These are phyloP conservation scores for Vicia faba DNA, from an alignment of 306 rosid genomes.

Conservation along the genomic window DNA sequence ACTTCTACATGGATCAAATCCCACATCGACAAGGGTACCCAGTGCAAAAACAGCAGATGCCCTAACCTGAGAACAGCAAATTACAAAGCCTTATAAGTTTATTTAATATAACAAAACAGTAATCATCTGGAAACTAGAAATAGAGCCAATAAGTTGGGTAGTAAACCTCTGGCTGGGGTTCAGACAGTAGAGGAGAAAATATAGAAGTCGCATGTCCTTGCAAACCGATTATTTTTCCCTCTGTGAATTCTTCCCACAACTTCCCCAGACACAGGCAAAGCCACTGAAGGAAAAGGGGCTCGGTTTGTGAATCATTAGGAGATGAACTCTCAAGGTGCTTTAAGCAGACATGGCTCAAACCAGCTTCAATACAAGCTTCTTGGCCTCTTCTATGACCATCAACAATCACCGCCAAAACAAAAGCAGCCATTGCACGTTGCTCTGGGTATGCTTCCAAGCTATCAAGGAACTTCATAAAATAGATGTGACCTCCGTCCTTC, in stretches of 20 bases:
- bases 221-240: slow-evolving; percentile 83
- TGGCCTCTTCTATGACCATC: slow-evolving; percentile 95
- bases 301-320: slow-evolving; percentile 78
- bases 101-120: slow-evolving; percentile 3
- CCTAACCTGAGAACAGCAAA: slow-evolving; percentile 76
- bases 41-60: slow-evolving; percentile 95
- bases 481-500: slow-evolving; percentile 91
- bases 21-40: slow-evolving; percentile 92
- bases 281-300: slow-evolving; percentile 98
- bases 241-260: slow-evolving; percentile 87
- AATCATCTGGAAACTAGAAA: slow-evolving; percentile 22
- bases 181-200: slow-evolving; percentile 67
- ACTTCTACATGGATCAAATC: slow-evolving; percentile 64
- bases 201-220: slow-evolving; percentile 80
- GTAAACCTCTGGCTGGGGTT: slow-evolving; percentile 92
- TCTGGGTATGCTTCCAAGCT: slow-evolving; percentile 90
- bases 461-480: slow-evolving; percentile 96
- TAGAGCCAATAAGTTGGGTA: slow-evolving; percentile 24
- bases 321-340: slow-evolving; percentile 86
- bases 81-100: slow-evolving; percentile 18
- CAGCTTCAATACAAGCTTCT: slow-evolving; percentile 92
- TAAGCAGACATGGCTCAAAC: slow-evolving; percentile 80
- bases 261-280: slow-evolving; percentile 96
- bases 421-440: slow-evolving; percentile 99
- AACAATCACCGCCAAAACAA: slow-evolving; percentile 95